Conservation (phyloP, 805 yeast species). For the Yamadazyma ubonensis region DNA sequence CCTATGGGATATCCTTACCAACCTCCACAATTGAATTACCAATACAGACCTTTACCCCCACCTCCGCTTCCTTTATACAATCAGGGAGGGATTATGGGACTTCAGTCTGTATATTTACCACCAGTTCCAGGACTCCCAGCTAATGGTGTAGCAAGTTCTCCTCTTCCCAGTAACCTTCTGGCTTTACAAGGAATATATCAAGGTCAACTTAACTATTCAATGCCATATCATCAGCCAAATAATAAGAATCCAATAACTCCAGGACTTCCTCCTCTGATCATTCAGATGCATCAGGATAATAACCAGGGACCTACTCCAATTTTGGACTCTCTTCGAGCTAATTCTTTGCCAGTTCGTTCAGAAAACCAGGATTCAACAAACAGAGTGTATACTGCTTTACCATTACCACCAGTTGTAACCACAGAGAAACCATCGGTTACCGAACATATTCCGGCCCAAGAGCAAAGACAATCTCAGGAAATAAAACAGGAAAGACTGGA, state of each 20-base stretch:
- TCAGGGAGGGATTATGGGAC: not conserved
- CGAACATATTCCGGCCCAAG: no score
- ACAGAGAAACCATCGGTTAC: no score
- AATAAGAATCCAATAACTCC: no score
- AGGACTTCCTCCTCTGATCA: not conserved
- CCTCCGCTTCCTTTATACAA: constrained; percentile 4
- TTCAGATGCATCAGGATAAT: not conserved
- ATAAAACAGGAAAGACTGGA: no score
- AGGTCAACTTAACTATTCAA: not conserved
- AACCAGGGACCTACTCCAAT: not conserved
- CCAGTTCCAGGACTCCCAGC: constrained; percentile 3
- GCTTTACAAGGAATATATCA: not conserved
- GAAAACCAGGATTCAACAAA: not conserved
- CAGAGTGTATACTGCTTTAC: no score
- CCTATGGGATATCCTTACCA: not conserved
- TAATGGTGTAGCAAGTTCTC: no score
- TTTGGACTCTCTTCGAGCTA: not conserved
- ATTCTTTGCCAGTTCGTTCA: not conserved
- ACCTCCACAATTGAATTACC: constrained; percentile 4
- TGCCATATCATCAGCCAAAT: not conserved
- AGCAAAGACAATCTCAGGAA: no score
- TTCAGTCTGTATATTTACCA: not conserved
- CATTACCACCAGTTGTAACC: no score
- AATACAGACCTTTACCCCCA: constrained; percentile 1
- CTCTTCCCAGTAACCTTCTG: not conserved